Base-by-base conservation (phyloP, 2,329 filamentous ascomycete genomes). In the Ophiocordyceps robertsii region DNA sequence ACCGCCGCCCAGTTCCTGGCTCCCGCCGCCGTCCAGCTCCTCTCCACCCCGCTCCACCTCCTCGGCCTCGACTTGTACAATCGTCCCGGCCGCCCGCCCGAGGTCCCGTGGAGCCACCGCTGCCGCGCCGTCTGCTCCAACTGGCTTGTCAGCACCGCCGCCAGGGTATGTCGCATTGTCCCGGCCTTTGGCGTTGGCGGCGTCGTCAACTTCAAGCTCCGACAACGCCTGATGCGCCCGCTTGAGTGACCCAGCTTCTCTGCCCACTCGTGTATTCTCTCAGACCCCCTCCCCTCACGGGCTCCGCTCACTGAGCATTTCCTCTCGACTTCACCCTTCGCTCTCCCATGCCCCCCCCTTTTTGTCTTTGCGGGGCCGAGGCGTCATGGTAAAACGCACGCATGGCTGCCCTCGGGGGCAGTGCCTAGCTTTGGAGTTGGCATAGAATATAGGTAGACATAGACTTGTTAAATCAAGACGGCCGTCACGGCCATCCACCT, bases 131-230 rank as follows among this genome's bases (percentile, higher is more conserved):
- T 95, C n/a, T 67, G 74, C 44, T 70, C 75, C 49, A 87, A 93
- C 56, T 95, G 87, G 79, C 64, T 72, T 16, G 72, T 82, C 48
- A 90, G 83, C 58, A 77, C 77, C 29, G 62, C 75, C 44, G 88
- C 89, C 24, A 67, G 88, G 42, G 82, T 95, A 62, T 83, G 83
- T 46, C 74, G 89, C 54, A 94, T 95, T 52, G 73, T 95, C 3
- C 88, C 88, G 16, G 88, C 88, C 0, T 95, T 90, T 67, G 89
- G 88, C 2, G 72, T 94, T 12, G 89, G 88, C 1, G 88, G 88
- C 0, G 85, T 94, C 11, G 82, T 92, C 11, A 95, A 95, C 62
- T 72, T 72, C 45, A 80, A 83, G 54, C 68, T 90, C 37, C 72
- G 88, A 51, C 68, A 65, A 54, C 66, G 58, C 42, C 57, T 90